These are phyloP conservation scores for Psilocybe azurescens DNA, from an alignment of 768 basidiomycete genomes.

Conservation along the genomic window DNA sequence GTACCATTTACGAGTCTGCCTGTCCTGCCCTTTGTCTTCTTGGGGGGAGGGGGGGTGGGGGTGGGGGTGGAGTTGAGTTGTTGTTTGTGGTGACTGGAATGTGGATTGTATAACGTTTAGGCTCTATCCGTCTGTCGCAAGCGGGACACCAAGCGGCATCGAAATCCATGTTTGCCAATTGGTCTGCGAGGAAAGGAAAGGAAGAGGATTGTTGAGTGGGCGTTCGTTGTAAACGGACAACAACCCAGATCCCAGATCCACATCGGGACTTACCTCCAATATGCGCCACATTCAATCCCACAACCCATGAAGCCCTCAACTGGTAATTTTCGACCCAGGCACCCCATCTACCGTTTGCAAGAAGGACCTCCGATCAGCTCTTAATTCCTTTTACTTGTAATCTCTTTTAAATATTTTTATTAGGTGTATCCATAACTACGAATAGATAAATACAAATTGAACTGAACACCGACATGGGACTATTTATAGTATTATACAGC, in stretches of 20 bases:
- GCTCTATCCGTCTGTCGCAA: conserved; percentile 79
- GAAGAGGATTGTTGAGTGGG: conserved; percentile 16
- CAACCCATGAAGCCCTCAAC: not conserved
- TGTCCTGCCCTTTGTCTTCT: conserved; percentile 29
- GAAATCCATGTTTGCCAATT: conserved; percentile 43
- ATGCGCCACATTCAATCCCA: conserved; percentile 18
- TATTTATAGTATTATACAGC: too few relatives aligned
- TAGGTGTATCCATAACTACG: too few relatives aligned
- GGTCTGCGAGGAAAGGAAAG: conserved; percentile 18
- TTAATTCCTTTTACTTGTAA: too few relatives aligned
- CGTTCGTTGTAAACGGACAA: conserved; percentile 31
- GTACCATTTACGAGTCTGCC: conserved; percentile 68
- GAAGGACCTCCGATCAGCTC: too few relatives aligned
- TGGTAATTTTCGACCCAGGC: too few relatives aligned
- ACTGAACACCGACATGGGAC: too few relatives aligned
- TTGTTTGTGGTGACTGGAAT: conserved; percentile 32
- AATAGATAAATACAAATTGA: too few relatives aligned
- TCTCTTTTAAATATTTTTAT: too few relatives aligned
- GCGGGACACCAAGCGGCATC: conserved; percentile 84
- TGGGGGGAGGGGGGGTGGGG: conserved; percentile 45
- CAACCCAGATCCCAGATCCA: conserved; percentile 17
- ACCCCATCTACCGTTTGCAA: too few relatives aligned
- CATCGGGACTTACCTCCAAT: conserved; percentile 20
- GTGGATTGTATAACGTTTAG: conserved; percentile 69
- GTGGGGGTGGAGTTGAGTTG: conserved; percentile 42